Evolutionary conservation across 352 stramenopile species (phyloP), one percentile per base, ranked within the genome.

Genomic region (Globisporangium perplexum): DNA sequence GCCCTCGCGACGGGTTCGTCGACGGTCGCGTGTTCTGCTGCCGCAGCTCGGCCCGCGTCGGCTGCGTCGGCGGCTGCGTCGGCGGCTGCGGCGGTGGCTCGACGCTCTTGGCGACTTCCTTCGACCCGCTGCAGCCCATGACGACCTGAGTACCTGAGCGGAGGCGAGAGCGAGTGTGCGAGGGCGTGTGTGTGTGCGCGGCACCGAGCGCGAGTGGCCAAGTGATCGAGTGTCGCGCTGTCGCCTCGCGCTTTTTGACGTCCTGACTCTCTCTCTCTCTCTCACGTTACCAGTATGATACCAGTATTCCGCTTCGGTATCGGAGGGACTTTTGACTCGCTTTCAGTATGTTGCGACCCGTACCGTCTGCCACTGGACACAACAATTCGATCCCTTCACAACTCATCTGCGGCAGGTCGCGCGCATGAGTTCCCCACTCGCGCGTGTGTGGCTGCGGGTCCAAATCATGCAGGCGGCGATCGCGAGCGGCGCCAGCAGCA

Each of bases 41-140:
- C 8, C 10, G 30, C 7, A 35, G 30, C 30, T 10, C 10, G 7
- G 30, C 6, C 30, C 7, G 30, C 30, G 3, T 1, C 33, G 33
- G 33, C 33, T 17, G 12, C 33, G 33, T 30, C n/a, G 26, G n/a
- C 36, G 12, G 18, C 14, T 42, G 36, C 36, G 47, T 38, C 48
- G 33, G 31, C 39, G 30, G 17, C 1, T 33, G 17, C 22, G 31
- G 17, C 17, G 46, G 38, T 26, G 36, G 46, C 35, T 43, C 20
- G 45, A 53, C 30, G 45, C 36, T 42, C 55, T 57, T 55, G 18
- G 22, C 35, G 7, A 31, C 24, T 10, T 55, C 38, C 42, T 56
- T 56, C 22, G 55, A 62, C 28, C 41, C 47, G 22, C 30, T 26
- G 49, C 55, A 62, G 48, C 55, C 55, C 55, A 62, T 62, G 41